phyloP scores from a whole-genome alignment of 768 basidiomycete genomes.

The Suillus clintonianus region DNA sequence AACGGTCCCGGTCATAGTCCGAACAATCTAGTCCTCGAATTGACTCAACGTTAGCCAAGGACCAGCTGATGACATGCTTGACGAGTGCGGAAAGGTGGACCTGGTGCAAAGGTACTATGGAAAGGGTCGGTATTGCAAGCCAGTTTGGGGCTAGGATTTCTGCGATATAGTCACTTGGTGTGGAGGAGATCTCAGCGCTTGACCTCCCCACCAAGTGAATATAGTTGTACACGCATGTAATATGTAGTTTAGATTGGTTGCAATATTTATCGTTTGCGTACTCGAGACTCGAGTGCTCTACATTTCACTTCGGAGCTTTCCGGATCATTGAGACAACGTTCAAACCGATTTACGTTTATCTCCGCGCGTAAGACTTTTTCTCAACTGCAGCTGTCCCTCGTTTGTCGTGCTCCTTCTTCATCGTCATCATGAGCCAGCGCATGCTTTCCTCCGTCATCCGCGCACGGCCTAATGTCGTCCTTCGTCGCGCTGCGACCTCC shows the following conservation, averaged over 20 bases:
- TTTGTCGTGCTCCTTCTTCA: conserved; percentile 8
- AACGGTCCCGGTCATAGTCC: neutral
- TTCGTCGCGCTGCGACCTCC: conserved; percentile 40
- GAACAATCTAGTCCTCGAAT: no score
- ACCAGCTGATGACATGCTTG: neutral
- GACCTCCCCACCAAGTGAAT: neutral
- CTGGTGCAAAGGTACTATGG: no score
- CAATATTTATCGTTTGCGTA: neutral
- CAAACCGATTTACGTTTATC: neutral
- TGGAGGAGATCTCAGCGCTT: no score
- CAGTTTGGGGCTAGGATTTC: neutral
- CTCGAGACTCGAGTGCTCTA: neutral
- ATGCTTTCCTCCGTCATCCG: conserved; percentile 66
- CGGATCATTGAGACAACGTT: neutral
- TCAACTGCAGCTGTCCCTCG: neutral
- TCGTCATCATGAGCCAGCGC: conserved; percentile 54
- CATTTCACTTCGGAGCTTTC: neutral
- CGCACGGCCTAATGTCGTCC: conserved; percentile 49
- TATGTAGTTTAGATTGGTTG: neutral
- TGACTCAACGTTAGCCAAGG: neutral
- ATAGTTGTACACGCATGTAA: neutral
- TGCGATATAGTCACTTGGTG: no score
- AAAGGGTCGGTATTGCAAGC: neutral
- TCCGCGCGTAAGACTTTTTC: conserved; percentile 1
- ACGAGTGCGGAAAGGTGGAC: neutral